A percentile compares a stretch with the other conserved stretches of the same genome.
Evolutionary conservation across 108 stramenopile species (phyloP).

Genomic region (Mediolabrus comicus): DNA sequence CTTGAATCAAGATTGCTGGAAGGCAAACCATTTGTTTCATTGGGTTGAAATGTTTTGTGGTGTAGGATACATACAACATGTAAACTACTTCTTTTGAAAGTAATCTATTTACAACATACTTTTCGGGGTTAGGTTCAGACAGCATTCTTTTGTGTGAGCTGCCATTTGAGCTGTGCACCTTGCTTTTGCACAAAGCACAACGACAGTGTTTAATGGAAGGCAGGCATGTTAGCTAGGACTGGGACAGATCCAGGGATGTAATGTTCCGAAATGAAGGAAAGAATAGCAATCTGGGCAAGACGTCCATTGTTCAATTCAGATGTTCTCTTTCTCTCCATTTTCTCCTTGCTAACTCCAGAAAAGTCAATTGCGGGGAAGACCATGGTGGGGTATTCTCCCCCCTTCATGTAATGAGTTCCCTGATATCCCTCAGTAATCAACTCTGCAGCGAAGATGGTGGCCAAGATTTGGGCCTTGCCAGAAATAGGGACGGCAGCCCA

Average conservation of each 20-base stretch:
- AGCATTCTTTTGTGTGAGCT: not conserved
- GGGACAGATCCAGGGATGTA: conserved; percentile 80
- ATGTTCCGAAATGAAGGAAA: conserved; percentile 70
- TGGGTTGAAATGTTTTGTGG: not conserved
- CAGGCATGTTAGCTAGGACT: conserved; percentile 34
- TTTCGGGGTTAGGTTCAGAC: not conserved
- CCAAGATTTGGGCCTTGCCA: conserved; percentile 83
- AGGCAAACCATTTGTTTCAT: not conserved
- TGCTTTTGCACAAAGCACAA: not conserved
- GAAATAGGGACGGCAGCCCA: conserved; percentile 84
- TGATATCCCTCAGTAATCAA: conserved; percentile 62
- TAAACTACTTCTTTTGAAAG: not conserved
- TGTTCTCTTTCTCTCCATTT: conserved; percentile 61
- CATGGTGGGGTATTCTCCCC: conserved; percentile 71
- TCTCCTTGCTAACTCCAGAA: conserved; percentile 63
- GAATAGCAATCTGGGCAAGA: conserved; percentile 77
- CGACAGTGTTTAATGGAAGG: not conserved
- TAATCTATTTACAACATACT: conserved; percentile 1
- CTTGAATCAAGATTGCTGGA: not conserved
- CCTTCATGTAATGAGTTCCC: conserved; percentile 82
- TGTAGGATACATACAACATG: not conserved
- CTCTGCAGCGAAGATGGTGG: conserved; percentile 79
- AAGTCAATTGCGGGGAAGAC: conserved; percentile 88
- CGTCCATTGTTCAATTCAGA: conserved; percentile 83
- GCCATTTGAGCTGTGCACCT: not conserved